phyloP scores from a whole-genome alignment of 2,329 filamentous ascomycete species.

The Claviceps maximensis region DNA sequence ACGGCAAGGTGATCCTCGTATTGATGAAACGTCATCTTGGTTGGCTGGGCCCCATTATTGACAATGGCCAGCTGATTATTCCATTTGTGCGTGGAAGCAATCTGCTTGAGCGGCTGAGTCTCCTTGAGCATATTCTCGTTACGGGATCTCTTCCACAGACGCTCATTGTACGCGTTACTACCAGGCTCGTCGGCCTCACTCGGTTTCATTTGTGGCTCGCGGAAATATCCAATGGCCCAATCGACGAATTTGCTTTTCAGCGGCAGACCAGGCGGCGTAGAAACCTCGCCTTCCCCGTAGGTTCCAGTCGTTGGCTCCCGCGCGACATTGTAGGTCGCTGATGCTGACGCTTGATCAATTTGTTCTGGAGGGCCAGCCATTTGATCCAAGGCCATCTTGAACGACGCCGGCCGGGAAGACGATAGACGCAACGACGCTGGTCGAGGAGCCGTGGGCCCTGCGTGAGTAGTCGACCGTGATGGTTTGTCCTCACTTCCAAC shows the following conservation, averaged over 20 bases:
- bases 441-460: conserved; percentile 15
- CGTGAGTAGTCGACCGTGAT: conserved; percentile 20
- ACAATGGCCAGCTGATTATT: conserved; percentile 70
- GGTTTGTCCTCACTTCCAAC: conserved; percentile 35
- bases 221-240: conserved; percentile 96
- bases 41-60: conserved; percentile 79
- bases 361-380: conserved; percentile 54
- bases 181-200: conserved; percentile 93
- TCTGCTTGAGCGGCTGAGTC: conserved; percentile 85
- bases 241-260: conserved; percentile 75
- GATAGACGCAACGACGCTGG: conserved; percentile 6
- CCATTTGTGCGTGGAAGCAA: conserved; percentile 77
- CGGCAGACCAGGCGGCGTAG: conserved; percentile 52
- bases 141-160: conserved; percentile 80
- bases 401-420: conserved; percentile 18
- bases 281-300: conserved; percentile 50
- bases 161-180: conserved; percentile 89
- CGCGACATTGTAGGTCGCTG: conserved; percentile 62
- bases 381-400: conserved; percentile 28
- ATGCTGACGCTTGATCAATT: conserved; percentile 51
- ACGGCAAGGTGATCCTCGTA: conserved; percentile 94
- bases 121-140: conserved; percentile 88
- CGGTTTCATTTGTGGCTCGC: conserved; percentile 94
- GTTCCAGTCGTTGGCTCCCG: conserved; percentile 68
- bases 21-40: conserved; percentile 92